Conservation (phyloP, 768 basidiomycete genomes). For the Lentinula guzmanii region DNA sequence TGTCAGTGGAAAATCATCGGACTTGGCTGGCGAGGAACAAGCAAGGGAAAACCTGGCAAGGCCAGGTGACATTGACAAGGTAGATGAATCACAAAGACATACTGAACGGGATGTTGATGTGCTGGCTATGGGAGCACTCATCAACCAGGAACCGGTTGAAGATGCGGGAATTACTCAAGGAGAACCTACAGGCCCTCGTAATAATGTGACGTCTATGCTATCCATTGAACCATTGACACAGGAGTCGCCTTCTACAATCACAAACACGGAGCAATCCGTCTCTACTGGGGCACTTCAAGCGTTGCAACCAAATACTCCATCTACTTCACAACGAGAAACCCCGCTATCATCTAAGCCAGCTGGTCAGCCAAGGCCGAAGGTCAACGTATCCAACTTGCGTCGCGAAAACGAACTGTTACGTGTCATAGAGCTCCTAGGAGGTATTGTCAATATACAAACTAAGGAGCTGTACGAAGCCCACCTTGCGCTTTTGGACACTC, state of each 20-base stretch:
- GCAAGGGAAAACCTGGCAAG: background rate
- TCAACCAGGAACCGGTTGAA: background rate
- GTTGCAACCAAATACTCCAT: background rate
- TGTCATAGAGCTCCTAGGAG: slow-evolving; percentile 59
- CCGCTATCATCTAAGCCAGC: background rate
- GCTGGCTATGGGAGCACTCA: background rate
- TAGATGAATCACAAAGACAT: background rate
- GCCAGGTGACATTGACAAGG: background rate
- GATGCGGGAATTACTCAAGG: background rate
- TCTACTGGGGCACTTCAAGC: background rate
- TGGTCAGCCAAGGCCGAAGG: slow-evolving; percentile 21
- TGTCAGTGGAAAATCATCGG: background rate
- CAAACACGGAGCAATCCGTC: background rate
- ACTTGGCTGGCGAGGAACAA: background rate
- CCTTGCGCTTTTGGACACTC: slow-evolving; percentile 49
- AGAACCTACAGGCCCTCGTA: background rate
- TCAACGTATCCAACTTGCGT: slow-evolving; percentile 73
- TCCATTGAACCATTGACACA: background rate
- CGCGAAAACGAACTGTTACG: slow-evolving; percentile 76
- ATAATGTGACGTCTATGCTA: background rate
- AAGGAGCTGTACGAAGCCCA: slow-evolving; percentile 72
- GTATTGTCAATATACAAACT: slow-evolving; percentile 57
- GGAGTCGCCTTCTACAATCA: background rate
- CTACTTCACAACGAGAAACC: background rate
- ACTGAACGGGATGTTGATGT: background rate